These are phyloP conservation scores for Trichoderma sp. DNA, from an alignment of 2,329 filamentous ascomycete genomes.

Conservation along the genomic window DNA sequence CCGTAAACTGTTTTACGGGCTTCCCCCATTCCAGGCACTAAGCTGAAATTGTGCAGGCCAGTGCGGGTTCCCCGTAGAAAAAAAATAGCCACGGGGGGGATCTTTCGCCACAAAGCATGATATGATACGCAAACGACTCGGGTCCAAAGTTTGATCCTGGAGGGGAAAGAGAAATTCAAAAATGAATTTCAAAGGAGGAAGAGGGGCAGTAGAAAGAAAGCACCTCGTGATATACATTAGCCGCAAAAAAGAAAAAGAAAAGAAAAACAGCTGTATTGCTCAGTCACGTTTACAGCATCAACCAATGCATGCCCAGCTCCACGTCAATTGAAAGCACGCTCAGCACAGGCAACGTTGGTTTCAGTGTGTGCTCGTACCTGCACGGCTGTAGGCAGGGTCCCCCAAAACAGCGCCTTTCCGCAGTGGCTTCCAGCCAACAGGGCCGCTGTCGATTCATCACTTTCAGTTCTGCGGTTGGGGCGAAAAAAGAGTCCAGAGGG, in stretches of 20 bases:
- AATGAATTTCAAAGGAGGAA: background rate
- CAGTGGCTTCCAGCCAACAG: background rate
- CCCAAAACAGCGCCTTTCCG: background rate
- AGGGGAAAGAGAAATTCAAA: background rate
- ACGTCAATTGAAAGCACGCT: background rate
- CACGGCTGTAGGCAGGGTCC: background rate
- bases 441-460: slow-evolving; percentile 11
- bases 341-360: background rate
- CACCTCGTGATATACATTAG: background rate
- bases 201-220: background rate
- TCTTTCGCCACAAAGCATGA: slow-evolving; percentile 13
- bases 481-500: background rate
- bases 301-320: background rate
- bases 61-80: slow-evolving; percentile 24
- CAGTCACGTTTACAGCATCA: background rate
- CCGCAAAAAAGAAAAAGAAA: background rate
- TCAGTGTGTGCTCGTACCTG: background rate
- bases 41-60: slow-evolving; percentile 19
- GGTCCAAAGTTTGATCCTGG: slow-evolving; percentile 8
- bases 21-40: slow-evolving; percentile 20
- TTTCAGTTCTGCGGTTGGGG: slow-evolving; percentile 10
- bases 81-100: slow-evolving; percentile 14
- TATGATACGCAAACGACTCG: slow-evolving; percentile 21
- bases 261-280: background rate
- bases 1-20: background rate